Conservation (phyloP, 2,329 filamentous ascomycete genomes). For the Colletotrichum viniferum region DNA sequence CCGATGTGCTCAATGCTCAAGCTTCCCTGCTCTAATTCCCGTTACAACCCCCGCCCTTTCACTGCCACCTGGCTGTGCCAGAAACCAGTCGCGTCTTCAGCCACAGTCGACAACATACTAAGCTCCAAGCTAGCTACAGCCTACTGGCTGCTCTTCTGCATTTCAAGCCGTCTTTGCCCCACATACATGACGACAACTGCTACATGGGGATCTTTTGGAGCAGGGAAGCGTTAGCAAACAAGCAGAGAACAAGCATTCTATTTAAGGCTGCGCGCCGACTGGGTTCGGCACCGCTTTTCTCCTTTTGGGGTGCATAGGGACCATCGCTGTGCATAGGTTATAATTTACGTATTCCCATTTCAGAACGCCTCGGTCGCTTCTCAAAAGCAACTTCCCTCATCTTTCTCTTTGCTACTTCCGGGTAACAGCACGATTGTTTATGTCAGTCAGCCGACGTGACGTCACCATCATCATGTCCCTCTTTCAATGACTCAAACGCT, state of each 20-base stretch:
- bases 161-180: background rate
- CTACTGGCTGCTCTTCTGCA: background rate
- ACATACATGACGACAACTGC: slow-evolving; percentile 17
- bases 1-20: background rate
- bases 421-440: too few species aligned
- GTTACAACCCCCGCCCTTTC: background rate
- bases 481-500: background rate
- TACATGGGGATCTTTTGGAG: slow-evolving; percentile 9
- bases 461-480: background rate
- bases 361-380: too few species aligned
- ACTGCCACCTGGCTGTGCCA: slow-evolving; percentile 7
- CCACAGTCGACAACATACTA: background rate
- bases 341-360: too few species aligned
- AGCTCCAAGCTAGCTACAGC: background rate
- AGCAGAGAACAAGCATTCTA: background rate
- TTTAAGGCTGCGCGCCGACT: slow-evolving; percentile 4
- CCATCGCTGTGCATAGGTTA: too few species aligned
- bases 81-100: background rate
- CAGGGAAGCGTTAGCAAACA: background rate
- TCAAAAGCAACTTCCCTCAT: too few species aligned
- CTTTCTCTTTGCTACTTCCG: too few species aligned
- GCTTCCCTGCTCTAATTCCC: background rate
- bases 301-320: background rate
- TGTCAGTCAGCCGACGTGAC: background rate
- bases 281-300: slow-evolving; percentile 5